Evolutionary conservation across 495 filamentous ascomycete genomes (phyloP).

Genomic region (Talaromyces adpressus): DNA sequence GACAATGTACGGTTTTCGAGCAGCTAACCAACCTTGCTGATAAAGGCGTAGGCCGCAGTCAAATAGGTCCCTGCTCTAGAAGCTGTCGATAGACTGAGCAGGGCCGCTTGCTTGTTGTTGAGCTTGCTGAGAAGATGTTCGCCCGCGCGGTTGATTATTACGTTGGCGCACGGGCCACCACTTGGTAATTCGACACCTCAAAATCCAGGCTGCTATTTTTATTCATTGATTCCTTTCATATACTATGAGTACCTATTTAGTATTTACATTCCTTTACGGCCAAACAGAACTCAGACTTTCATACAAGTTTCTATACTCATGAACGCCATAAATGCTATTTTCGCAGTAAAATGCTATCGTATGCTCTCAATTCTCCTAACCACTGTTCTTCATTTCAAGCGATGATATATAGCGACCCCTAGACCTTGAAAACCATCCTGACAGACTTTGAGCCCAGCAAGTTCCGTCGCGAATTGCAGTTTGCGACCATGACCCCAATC

Average conservation of each 20-base stretch:
- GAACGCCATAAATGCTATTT: background rate
- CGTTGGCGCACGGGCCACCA: background rate
- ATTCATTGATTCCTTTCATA: background rate
- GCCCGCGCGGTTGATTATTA: background rate
- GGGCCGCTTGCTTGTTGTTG: constrained; percentile 2
- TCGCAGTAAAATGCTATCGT: background rate
- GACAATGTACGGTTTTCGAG: background rate
- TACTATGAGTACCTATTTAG: too few species aligned
- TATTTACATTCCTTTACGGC: background rate
- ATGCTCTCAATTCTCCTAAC: background rate
- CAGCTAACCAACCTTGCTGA: background rate
- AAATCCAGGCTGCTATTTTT: background rate
- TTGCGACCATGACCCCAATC: constrained; percentile 45
- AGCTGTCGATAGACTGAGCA: constrained; percentile 5
- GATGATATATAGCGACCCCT: constrained; percentile 10
- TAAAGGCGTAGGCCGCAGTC: too few species aligned
- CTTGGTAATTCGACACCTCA: background rate
- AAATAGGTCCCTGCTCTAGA: constrained; percentile 6
- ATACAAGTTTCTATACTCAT: too few species aligned
- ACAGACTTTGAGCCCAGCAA: constrained; percentile 62
- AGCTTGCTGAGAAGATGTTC: background rate
- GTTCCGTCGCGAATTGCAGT: constrained; percentile 54
- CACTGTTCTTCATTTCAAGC: background rate
- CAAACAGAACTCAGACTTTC: background rate
- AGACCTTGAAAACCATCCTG: constrained; percentile 59